Conservation (phyloP, 495 filamentous ascomycete genomes). For the Aspergillus bridgeri region DNA sequence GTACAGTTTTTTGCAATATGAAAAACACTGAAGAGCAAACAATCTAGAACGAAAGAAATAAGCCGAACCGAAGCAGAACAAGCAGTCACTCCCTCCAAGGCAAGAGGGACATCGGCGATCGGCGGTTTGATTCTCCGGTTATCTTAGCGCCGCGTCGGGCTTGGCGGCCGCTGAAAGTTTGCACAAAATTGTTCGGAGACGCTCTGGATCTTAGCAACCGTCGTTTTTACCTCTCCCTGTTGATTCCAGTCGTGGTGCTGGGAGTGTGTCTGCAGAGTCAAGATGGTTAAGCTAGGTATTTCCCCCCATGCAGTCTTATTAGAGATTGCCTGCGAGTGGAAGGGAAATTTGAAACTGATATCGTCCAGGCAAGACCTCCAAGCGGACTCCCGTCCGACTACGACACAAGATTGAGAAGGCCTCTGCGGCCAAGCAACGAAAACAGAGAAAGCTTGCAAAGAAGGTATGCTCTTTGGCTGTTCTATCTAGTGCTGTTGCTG, state of each 20-base stretch:
- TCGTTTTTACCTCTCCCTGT: slow-evolving; percentile 6
- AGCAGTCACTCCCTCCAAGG: no score
- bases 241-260: slow-evolving; percentile 14
- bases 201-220: slow-evolving; percentile 6
- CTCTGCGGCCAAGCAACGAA: slow-evolving; percentile 83
- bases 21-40: neutral
- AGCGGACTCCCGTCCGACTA: slow-evolving; percentile 82
- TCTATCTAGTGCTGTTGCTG: neutral
- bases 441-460: slow-evolving; percentile 82
- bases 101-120: slow-evolving; percentile 34
- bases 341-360: slow-evolving; percentile 14
- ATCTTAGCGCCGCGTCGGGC: slow-evolving; percentile 44
- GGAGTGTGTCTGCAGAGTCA: slow-evolving; percentile 12
- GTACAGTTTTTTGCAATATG: no score
- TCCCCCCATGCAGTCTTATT: no score
- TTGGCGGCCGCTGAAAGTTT: slow-evolving; percentile 24
- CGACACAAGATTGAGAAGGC: slow-evolving; percentile 96
- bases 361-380: slow-evolving; percentile 80
- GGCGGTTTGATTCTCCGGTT: slow-evolving; percentile 38
- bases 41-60: neutral
- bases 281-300: slow-evolving; percentile 54
- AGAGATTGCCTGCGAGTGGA: no score
- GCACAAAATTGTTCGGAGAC: slow-evolving; percentile 25
- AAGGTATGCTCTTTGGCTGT: slow-evolving; percentile 46
- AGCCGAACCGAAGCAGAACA: neutral